phyloP scores from a whole-genome alignment of 805 yeast genomes.

The Lipomyces yamadae region DNA sequence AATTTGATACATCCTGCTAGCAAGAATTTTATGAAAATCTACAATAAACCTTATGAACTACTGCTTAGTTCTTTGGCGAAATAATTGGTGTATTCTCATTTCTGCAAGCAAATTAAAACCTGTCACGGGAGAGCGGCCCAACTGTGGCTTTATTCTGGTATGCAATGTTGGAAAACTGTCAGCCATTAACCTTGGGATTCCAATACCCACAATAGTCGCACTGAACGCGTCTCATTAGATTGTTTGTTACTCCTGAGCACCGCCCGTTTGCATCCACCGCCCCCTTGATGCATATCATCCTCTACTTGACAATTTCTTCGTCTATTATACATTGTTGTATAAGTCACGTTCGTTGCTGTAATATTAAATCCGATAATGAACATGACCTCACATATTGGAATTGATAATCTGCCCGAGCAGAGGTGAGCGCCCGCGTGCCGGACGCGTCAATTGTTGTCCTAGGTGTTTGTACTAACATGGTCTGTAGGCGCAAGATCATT shows the following conservation, averaged over 20 bases:
- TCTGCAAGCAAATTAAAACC: no score
- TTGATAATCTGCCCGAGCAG: constrained; percentile 43
- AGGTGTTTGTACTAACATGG: constrained; percentile 7
- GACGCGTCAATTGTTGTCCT: constrained; percentile 18
- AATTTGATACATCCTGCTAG: no score
- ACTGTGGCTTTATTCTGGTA: no score
- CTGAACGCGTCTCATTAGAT: neutral
- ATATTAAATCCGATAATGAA: neutral
- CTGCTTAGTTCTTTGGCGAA: no score
- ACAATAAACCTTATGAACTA: no score
- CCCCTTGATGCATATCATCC: neutral
- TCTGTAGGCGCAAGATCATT: constrained; percentile 47
- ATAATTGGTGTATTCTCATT: no score
- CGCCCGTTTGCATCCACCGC: neutral
- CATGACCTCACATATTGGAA: constrained; percentile 40
- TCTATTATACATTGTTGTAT: neutral
- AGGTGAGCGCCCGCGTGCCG: constrained; percentile 28
- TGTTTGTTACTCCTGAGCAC: constrained; percentile 1
- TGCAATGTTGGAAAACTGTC: no score
- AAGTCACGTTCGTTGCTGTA: constrained; percentile 7
- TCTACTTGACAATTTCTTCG: neutral
- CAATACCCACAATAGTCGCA: neutral
- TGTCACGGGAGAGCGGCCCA: no score
- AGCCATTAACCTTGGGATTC: neutral
- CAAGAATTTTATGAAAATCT: no score